Conservation (phyloP, 108 stramenopile genomes). For the Aurantiochytrium sp. region DNA sequence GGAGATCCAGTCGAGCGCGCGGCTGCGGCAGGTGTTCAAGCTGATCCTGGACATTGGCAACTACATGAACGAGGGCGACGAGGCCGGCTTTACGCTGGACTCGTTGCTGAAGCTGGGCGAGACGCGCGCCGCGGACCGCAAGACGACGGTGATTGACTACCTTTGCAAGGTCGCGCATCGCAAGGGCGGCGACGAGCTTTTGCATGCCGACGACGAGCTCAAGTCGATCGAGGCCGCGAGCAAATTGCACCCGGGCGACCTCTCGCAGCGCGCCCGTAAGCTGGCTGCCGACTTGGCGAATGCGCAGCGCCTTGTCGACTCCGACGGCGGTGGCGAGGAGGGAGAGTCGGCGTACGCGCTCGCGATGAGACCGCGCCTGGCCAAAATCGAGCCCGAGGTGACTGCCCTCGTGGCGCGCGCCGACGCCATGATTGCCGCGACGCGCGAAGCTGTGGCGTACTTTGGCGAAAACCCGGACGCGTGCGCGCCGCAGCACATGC, state of each 20-base stretch:
- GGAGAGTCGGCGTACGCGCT: neutral
- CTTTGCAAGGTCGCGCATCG: constrained; percentile 44
- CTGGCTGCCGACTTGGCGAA: neutral
- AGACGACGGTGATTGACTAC: constrained; percentile 53
- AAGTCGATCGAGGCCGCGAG: neutral
- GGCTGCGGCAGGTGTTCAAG: neutral
- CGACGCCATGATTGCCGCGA: neutral
- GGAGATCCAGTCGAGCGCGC: neutral
- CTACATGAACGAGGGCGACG: constrained; percentile 11
- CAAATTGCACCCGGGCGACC: neutral
- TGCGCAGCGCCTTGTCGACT: neutral
- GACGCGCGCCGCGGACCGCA: constrained; percentile 53
- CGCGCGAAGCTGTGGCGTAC: neutral
- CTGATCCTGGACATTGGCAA: constrained; percentile 11
- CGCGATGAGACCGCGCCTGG: neutral
- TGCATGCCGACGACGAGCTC: neutral
- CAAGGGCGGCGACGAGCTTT: constrained; percentile 32
- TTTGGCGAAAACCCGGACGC: neutral
- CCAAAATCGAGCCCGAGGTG: neutral
- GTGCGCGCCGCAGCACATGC: neutral
- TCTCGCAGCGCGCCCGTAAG: neutral
- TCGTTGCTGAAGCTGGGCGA: constrained; percentile 51
- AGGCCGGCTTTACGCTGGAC: constrained; percentile 53
- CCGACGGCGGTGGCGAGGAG: neutral
- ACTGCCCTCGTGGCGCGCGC: neutral